phyloP scores from a whole-genome alignment of 1,284 basidiomycete genomes.

The Sphaerobolus stellatus region DNA sequence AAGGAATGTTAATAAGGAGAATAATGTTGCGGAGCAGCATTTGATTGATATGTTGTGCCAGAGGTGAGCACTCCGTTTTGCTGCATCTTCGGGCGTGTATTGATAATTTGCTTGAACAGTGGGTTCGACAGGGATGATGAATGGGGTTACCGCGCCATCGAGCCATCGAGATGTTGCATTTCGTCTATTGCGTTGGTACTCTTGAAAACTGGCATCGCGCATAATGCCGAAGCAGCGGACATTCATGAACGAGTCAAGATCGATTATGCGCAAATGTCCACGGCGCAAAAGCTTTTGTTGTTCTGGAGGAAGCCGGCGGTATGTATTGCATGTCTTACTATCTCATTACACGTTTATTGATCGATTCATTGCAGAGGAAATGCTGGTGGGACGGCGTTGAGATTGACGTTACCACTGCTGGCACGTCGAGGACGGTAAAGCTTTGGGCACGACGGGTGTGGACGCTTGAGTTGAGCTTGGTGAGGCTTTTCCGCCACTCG shows the following conservation, averaged over 20 bases:
- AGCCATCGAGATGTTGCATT: conserved; percentile 95
- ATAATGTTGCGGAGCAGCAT: conserved; percentile 98
- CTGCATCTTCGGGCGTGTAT: not conserved
- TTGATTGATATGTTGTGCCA: conserved; percentile 99
- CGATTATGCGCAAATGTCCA: conserved; percentile 92
- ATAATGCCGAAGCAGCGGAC: conserved; percentile 48
- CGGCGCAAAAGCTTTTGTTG: conserved; percentile 93
- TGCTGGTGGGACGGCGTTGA: conserved; percentile 99
- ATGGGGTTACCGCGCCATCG: conserved; percentile 96
- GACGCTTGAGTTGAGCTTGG: conserved; percentile 95
- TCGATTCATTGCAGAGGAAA: conserved; percentile 66
- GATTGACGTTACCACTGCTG: conserved; percentile 69
- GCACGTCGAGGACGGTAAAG: conserved; percentile 65
- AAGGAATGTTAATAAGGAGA: conserved; percentile 98
- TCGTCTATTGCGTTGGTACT: conserved; percentile 96
- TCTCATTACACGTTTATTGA: conserved; percentile 11
- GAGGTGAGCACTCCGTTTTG: conserved; percentile 61
- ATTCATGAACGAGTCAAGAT: conserved; percentile 72
- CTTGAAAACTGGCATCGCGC: conserved; percentile 94
- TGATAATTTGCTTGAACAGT: conserved; percentile 41
- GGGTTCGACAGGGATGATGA: conserved; percentile 95
- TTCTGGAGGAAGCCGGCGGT: conserved; percentile 99
- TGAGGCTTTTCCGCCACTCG: conserved; percentile 39
- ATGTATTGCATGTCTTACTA: conserved; percentile 34
- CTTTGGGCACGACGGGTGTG: conserved; percentile 98